These are phyloP conservation scores for Aureobasidium sp. DNA, from an alignment of 2,329 filamentous ascomycete species.

Conservation along the genomic window DNA sequence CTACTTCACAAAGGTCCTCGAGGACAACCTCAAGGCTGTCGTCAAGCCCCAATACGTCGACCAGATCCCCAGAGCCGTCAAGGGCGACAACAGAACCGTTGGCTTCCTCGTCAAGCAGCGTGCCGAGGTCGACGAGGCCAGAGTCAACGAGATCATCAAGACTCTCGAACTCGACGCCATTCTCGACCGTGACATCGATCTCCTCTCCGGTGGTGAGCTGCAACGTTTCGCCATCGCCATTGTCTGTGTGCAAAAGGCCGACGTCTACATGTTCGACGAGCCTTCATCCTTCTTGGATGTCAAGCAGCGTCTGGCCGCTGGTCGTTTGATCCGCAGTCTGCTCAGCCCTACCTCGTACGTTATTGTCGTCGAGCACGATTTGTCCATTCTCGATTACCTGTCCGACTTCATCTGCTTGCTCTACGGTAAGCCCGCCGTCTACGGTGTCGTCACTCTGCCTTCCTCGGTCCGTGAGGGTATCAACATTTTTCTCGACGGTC, in stretches of 20 bases:
- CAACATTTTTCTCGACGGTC: conserved; percentile 97
- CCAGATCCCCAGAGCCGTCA: conserved; percentile 90
- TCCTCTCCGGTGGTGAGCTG: conserved; percentile 93
- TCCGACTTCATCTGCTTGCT: conserved; percentile 98
- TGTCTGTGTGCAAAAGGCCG: conserved; percentile 90
- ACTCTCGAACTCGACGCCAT: conserved; percentile 81
- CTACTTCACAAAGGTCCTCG: conserved; percentile 97
- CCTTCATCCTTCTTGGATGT: conserved; percentile 98
- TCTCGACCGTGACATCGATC: conserved; percentile 80
- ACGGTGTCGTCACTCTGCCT: conserved; percentile 94
- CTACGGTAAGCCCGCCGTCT: conserved; percentile 90
- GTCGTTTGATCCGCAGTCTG: conserved; percentile 84
- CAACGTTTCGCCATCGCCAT: conserved; percentile 96
- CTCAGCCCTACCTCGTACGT: conserved; percentile 87
- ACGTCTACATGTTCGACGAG: conserved; percentile 99
- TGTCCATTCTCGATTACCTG: conserved; percentile 96
- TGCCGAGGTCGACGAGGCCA: conserved; percentile 63
- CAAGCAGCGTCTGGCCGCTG: conserved; percentile 93
- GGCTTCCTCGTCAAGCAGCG: conserved; percentile 70
- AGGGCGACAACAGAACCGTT: conserved; percentile 67
- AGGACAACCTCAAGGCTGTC: conserved; percentile 94
- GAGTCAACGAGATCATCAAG: conserved; percentile 68
- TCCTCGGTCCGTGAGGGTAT: conserved; percentile 97
- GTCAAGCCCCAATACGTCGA: conserved; percentile 99
- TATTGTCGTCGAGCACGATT: conserved; percentile 98